Evolutionary conservation across 1,284 basidiomycete species (phyloP).

Genomic region (Heimioporus retisporus): DNA sequence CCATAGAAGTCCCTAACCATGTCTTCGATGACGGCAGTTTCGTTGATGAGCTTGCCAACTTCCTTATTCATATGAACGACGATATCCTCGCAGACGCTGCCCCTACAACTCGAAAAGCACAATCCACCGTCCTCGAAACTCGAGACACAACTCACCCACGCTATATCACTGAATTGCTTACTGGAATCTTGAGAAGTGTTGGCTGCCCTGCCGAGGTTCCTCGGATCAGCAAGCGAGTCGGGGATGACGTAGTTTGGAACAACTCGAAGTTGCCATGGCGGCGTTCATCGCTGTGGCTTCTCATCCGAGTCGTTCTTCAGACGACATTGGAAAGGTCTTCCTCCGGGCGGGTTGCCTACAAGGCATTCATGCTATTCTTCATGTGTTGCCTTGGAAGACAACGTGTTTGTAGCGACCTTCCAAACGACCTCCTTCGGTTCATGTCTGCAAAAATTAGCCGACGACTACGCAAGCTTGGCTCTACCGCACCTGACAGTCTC

Average conservation of each 20-base stretch:
- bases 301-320: slow-evolving; percentile 52
- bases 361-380: slow-evolving; percentile 57
- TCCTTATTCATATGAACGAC: slow-evolving; percentile 40
- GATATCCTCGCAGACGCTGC: slow-evolving; percentile 25
- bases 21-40: slow-evolving; percentile 33
- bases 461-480: slow-evolving; percentile 50
- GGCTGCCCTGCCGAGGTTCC: slow-evolving; percentile 24
- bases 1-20: slow-evolving; percentile 35
- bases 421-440: slow-evolving; percentile 38
- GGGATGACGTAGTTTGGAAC: slow-evolving; percentile 47
- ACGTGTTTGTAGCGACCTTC: slow-evolving; percentile 28
- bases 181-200: slow-evolving; percentile 33
- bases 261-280: slow-evolving; percentile 46
- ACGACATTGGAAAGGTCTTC: slow-evolving; percentile 43
- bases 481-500: slow-evolving; percentile 28
- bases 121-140: slow-evolving; percentile 34
- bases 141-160: slow-evolving; percentile 43
- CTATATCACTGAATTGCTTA: slow-evolving; percentile 47
- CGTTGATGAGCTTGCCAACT: slow-evolving; percentile 37
- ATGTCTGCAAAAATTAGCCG: too few species aligned
- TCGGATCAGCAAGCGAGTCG: slow-evolving; percentile 43
- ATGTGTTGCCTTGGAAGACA: slow-evolving; percentile 44
- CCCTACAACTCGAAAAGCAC: slow-evolving; percentile 17
- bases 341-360: slow-evolving; percentile 48
- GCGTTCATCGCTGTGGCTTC: slow-evolving; percentile 50